Percentiles rank a stretch among this genome's conserved stretches.
These are phyloP conservation scores for Hypholoma sublateritium DNA, from an alignment of 768 basidiomycete genomes.

Conservation along the genomic window DNA sequence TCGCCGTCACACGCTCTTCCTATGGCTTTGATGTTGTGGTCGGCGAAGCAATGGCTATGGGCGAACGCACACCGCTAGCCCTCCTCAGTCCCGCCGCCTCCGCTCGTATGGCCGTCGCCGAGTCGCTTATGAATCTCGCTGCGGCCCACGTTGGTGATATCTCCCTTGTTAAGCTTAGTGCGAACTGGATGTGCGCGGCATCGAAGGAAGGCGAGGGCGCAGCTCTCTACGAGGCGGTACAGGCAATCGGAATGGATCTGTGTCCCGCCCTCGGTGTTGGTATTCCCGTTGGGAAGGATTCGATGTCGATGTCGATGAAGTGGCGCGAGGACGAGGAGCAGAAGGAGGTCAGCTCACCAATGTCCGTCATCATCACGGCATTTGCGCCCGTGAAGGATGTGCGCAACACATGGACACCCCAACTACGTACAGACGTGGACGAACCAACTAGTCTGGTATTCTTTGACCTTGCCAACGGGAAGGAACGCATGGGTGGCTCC, in stretches of 20 bases:
- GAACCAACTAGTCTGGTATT: slow-evolving; percentile 78
- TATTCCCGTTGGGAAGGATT: slow-evolving; percentile 99
- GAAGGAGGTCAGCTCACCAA: slow-evolving; percentile 84
- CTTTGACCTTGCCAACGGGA: slow-evolving; percentile 84
- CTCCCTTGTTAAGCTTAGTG: slow-evolving; percentile 86
- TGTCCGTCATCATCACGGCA: slow-evolving; percentile 93
- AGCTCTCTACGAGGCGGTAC: slow-evolving; percentile 85
- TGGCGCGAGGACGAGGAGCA: slow-evolving; percentile 67
- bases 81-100: slow-evolving; percentile 86
- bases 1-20: slow-evolving; percentile 92
- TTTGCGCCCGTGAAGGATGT: slow-evolving; percentile 87
- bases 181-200: slow-evolving; percentile 99
- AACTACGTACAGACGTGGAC: slow-evolving; percentile 62
- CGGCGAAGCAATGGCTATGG: slow-evolving; percentile 99
- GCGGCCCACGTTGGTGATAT: slow-evolving; percentile 76
- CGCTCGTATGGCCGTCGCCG: slow-evolving; percentile 94
- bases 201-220: slow-evolving; percentile 87
- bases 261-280: slow-evolving; percentile 92
- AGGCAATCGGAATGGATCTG: slow-evolving; percentile 89
- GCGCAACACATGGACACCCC: slow-evolving; percentile 88
- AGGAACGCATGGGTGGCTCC: slow-evolving; percentile 86
- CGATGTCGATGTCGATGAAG: slow-evolving; percentile 99
- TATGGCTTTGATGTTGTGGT: slow-evolving; percentile 84
- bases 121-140: slow-evolving; percentile 88
- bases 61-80: slow-evolving; percentile 93